These are phyloP conservation scores for Calonectria pseudoreteaudii DNA, from an alignment of 2,329 filamentous ascomycete genomes.

Conservation along the genomic window DNA sequence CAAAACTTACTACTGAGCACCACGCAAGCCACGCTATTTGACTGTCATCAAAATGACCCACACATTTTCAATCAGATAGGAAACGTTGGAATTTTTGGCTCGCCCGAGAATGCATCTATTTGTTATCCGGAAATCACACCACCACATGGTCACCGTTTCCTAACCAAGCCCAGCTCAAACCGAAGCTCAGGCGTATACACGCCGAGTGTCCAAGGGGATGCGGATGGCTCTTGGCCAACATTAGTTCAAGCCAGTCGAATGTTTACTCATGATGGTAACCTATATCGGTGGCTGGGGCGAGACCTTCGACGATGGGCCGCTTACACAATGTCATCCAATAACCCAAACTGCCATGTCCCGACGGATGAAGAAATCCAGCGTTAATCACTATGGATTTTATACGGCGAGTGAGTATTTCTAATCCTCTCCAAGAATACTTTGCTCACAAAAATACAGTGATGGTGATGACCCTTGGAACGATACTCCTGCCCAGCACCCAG, in stretches of 20 bases:
- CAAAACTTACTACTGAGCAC: not conserved
- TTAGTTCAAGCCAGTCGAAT: not conserved
- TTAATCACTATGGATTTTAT: conserved; percentile 46
- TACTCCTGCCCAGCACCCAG: not conserved
- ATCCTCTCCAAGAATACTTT: not conserved
- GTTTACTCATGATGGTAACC: not conserved
- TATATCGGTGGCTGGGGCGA: not conserved
- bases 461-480: not conserved
- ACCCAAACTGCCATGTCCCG: conserved; percentile 41
- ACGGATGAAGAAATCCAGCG: conserved; percentile 48
- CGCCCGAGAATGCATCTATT: not conserved
- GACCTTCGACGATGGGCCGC: conserved; percentile 31
- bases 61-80: not conserved
- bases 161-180: not conserved
- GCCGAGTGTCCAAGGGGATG: too few species aligned
- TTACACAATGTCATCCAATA: conserved; percentile 44
- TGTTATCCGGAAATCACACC: not conserved
- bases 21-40: not conserved
- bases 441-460: not conserved
- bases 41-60: not conserved
- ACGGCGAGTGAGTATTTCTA: conserved; percentile 35
- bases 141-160: not conserved
- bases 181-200: not conserved
- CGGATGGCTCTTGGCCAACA: not conserved
- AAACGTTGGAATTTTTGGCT: not conserved